Conservation (phyloP, 371 early-diverging fungal species). For the Entomophthora muscae region DNA sequence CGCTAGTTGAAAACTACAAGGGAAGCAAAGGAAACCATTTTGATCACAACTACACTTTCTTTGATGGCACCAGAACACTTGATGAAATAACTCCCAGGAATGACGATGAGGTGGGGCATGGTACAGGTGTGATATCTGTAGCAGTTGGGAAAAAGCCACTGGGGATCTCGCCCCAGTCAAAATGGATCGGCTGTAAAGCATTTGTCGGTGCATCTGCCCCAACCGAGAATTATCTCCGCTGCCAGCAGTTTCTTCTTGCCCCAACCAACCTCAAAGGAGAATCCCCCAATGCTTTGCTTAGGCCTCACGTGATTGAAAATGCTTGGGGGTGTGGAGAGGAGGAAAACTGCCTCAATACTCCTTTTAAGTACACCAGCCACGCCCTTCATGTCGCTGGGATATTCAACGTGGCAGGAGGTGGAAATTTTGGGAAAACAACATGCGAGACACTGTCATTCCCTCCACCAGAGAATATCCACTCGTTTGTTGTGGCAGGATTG, state of each 20-base stretch:
- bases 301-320: constrained; percentile 4
- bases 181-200: constrained; percentile 6
- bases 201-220: neutral
- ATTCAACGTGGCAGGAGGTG: neutral
- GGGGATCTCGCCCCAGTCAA: neutral
- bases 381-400: too few relatives aligned
- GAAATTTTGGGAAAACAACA: neutral
- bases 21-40: neutral
- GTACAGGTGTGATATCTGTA: neutral
- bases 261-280: neutral
- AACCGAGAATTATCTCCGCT: neutral
- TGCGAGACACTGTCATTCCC: neutral
- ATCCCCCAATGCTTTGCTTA: too few relatives aligned
- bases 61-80: too few relatives aligned
- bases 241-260: neutral
- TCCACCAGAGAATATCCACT: neutral
- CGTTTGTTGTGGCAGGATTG: neutral
- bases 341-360: neutral
- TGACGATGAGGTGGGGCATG: neutral
- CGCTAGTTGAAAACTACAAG: neutral
- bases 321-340: neutral
- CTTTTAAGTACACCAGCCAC: neutral
- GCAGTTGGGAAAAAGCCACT: neutral
- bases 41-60: too few relatives aligned
- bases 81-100: neutral